phyloP scores from a whole-genome alignment of 2,329 filamentous ascomycete genomes.

The Blastomyces parvus region DNA sequence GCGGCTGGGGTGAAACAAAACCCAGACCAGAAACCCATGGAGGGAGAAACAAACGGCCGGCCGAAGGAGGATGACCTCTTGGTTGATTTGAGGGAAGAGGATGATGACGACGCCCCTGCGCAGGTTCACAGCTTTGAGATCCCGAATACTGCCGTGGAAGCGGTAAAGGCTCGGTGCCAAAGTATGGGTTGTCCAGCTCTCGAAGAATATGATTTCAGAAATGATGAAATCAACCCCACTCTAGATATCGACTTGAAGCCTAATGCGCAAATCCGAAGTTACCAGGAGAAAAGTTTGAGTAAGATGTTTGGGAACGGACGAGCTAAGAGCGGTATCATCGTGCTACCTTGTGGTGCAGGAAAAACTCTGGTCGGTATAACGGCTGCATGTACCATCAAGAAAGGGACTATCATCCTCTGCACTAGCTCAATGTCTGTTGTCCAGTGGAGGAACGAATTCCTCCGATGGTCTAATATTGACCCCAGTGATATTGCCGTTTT shows the following conservation, averaged over 20 bases:
- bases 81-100: constrained; percentile 59
- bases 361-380: constrained; percentile 98
- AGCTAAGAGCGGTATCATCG: constrained; percentile 94
- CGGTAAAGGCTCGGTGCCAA: constrained; percentile 80
- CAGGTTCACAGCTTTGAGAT: constrained; percentile 93
- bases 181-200: constrained; percentile 78
- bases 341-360: constrained; percentile 88
- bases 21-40: constrained; percentile 29
- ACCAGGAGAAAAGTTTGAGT: constrained; percentile 93
- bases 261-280: constrained; percentile 79
- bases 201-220: constrained; percentile 95
- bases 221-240: constrained; percentile 79
- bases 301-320: constrained; percentile 99
- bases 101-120: constrained; percentile 76
- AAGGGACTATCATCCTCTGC: constrained; percentile 87
- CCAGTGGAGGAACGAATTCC: constrained; percentile 91
- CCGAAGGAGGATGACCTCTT: constrained; percentile 59
- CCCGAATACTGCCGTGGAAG: constrained; percentile 67
- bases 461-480: constrained; percentile 98
- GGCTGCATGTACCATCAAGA: constrained; percentile 94
- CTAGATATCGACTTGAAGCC: constrained; percentile 89
- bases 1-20: constrained; percentile 80
- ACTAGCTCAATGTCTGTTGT: constrained; percentile 97
- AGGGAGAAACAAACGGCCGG: constrained; percentile 30
- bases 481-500: constrained; percentile 91